Evolutionary conservation across 2,329 filamentous ascomycete genomes (phyloP), one percentile per base, ranked within the genome.

Genomic region (Aspergillus eucalypticola): DNA sequence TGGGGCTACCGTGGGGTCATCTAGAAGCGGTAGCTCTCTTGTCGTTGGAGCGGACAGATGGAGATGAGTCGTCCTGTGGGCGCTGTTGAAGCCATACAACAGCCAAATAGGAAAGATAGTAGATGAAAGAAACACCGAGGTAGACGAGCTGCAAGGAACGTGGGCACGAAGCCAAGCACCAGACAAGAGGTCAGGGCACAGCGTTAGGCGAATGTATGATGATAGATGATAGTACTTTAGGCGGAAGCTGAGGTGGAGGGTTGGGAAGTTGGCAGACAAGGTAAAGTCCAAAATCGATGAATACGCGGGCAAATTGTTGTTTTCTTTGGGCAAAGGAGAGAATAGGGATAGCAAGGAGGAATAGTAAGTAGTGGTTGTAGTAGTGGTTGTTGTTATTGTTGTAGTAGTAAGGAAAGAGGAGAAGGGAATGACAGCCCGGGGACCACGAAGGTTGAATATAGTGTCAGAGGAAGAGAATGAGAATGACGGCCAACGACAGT

Each of bases 51-150:
- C 50, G 56, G 56, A 60, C 56, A 57, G 55, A 42, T 60, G 52
- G 55, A 56, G 42, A 42, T 58, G 51, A 35, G 32, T 35, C 32
- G 32, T 35, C 32, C 32, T 35, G 51, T 56, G 54, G 62, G 56
- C 38, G 59, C 56, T 51, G 59, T 49, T 64, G 61, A 59, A 61
- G 61, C 58, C 58, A 59, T 63, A 55, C 59, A 61, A 48, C 27
- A 13, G 19, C 21, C 41, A 13, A 15, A 13, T 38, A 51, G 50
- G 2, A 32, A 11, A 11, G 32, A 35, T 35, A 11, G 32, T n/a
- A 35, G 11, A 35, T 35, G 11, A 35, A 35, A 5, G 27, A 15
- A 35, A 10, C 41, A 13, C 51, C 51, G 25, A 54, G 52, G 39
- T 38, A 6, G 35, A 42, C 19, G 51, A 35, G 51, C 51, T 53